phyloP scores from a whole-genome alignment of 108 stramenopile species.

The Seminavis robusta region DNA sequence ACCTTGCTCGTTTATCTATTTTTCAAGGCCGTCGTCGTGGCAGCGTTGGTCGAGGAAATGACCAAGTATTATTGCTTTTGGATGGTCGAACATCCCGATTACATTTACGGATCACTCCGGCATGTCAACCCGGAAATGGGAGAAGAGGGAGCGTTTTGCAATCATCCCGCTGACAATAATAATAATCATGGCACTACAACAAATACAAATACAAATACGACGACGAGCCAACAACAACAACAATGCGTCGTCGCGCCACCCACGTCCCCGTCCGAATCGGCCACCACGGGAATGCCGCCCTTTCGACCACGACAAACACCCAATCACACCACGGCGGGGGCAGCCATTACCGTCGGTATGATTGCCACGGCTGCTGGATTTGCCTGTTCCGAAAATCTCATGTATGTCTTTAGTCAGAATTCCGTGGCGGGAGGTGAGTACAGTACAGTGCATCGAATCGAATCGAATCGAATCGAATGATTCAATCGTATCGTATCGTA shows the following conservation, averaged over 20 bases:
- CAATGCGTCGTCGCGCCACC: no score
- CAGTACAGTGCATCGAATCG: slow-evolving; percentile 48
- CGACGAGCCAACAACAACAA: background rate
- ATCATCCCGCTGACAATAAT: no score
- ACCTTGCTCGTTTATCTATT: slow-evolving; percentile 28
- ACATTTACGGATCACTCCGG: slow-evolving; percentile 24
- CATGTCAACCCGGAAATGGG: slow-evolving; percentile 18
- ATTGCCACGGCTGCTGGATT: slow-evolving; percentile 59
- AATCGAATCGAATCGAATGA: no score
- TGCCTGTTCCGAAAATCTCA: slow-evolving; percentile 54
- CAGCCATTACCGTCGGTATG: slow-evolving; percentile 55
- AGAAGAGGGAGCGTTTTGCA: no score
- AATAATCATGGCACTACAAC: no score
- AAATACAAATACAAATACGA: background rate
- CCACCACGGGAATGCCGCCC: no score
- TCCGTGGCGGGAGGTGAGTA: no score
- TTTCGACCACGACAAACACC: background rate
- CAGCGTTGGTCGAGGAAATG: slow-evolving; percentile 55
- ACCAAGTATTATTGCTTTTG: slow-evolving; percentile 46
- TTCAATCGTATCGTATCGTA: no score
- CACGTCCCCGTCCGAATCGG: background rate
- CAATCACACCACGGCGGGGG: background rate
- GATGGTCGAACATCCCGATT: slow-evolving; percentile 58
- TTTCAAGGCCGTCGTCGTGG: slow-evolving; percentile 36
- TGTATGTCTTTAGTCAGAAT: slow-evolving; percentile 46